Evolutionary conservation across 169 alveolate genomes (phyloP).

Genomic region (Plasmodium berghei): DNA sequence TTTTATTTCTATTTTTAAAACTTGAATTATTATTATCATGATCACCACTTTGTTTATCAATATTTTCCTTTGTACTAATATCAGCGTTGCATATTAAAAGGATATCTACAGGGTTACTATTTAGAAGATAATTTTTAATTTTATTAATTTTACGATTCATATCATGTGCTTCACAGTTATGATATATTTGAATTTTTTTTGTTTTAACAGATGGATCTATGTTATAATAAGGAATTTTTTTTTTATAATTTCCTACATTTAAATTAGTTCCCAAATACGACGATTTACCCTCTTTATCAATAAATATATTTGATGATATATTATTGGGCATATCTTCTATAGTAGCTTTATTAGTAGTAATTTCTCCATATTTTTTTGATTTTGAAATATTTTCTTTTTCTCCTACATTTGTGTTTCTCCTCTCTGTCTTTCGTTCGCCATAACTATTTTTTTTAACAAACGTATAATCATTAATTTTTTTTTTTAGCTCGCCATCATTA

Average conservation of each 20-base stretch:
- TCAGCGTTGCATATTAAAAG: constrained; percentile 35
- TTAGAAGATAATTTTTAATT: constrained; percentile 40
- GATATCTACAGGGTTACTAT: constrained; percentile 62
- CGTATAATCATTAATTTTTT: too few relatives aligned
- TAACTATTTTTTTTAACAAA: too few relatives aligned
- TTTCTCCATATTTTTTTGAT: neutral
- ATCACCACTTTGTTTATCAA: neutral
- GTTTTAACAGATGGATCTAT: constrained; percentile 61
- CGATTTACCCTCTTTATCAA: neutral
- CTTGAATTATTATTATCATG: neutral
- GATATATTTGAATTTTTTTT: constrained; percentile 63
- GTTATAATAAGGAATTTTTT: constrained; percentile 7
- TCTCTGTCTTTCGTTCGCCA: neutral
- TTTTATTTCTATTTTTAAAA: neutral
- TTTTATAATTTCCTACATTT: constrained; percentile 3
- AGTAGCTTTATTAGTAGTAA: neutral
- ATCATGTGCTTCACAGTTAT: constrained; percentile 66
- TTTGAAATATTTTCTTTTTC: neutral
- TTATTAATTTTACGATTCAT: constrained; percentile 45
- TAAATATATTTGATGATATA: neutral
- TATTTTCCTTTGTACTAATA: neutral
- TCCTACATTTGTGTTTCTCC: neutral
- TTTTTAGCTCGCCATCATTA: too few relatives aligned
- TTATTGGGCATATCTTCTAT: neutral
- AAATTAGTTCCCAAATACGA: neutral